Evolutionary conservation across 2,329 filamentous ascomycete species (phyloP).

Genomic region (Purpureocillium takamizusanense): DNA sequence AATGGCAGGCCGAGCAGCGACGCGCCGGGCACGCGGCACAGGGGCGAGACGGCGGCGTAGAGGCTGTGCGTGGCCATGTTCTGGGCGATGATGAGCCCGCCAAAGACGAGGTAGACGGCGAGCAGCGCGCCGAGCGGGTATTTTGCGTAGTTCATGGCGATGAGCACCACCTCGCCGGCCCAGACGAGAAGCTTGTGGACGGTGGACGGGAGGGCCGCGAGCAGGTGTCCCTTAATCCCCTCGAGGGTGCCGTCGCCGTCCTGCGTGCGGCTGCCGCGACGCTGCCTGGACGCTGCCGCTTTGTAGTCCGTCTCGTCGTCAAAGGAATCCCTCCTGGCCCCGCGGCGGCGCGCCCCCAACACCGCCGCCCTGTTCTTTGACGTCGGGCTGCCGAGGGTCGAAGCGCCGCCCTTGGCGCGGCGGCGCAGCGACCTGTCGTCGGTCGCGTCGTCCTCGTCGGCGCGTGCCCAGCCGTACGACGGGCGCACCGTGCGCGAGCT

Average conservation of each 20-base stretch:
- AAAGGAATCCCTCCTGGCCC: constrained; percentile 4
- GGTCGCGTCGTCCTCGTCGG: constrained; percentile 2
- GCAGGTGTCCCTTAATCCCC: constrained; percentile 19
- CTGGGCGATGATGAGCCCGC: constrained; percentile 47
- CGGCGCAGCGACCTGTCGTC: not conserved
- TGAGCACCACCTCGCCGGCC: constrained; percentile 43
- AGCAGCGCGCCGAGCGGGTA: constrained; percentile 54
- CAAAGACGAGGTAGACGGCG: constrained; percentile 51
- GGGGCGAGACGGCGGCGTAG: constrained; percentile 52
- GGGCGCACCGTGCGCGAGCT: no score
- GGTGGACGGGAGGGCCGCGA: constrained; percentile 25
- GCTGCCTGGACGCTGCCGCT: no score
- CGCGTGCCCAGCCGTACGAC: no score
- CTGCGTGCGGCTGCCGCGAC: not conserved
- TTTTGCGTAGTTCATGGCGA: constrained; percentile 54
- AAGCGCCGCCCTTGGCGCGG: no score
- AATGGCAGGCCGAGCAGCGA: constrained; percentile 55
- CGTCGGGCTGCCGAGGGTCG: no score
- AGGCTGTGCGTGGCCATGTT: constrained; percentile 55
- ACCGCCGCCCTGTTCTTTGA: no score
- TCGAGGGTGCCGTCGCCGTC: not conserved
- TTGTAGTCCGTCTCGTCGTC: no score
- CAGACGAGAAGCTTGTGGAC: constrained; percentile 36
- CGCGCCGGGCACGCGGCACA: constrained; percentile 61
- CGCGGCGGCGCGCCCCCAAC: no score